Conservation (phyloP, 768 basidiomycete genomes). For the Phanerodontia chrysosporium region DNA sequence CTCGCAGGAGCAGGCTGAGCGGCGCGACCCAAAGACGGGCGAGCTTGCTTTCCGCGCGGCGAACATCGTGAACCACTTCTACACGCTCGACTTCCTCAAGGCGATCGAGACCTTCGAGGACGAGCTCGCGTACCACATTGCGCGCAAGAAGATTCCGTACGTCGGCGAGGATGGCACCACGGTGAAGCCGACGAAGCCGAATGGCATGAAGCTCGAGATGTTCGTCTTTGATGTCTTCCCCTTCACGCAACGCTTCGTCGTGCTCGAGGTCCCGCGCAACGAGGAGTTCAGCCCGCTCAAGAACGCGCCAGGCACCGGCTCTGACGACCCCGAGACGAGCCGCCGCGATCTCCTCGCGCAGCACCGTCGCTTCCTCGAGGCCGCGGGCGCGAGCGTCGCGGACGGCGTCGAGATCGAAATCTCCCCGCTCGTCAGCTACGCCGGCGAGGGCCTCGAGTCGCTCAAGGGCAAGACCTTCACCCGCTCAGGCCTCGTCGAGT, state of each 20-base stretch:
- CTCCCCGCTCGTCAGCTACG: constrained; percentile 83
- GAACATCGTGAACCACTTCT: constrained; percentile 99
- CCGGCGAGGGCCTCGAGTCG: constrained; percentile 83
- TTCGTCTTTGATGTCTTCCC: constrained; percentile 99
- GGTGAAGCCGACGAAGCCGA: constrained; percentile 84
- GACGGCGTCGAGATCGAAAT: constrained; percentile 86
- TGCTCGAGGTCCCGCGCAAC: constrained; percentile 80
- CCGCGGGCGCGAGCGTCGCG: constrained; percentile 67
- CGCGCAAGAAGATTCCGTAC: constrained; percentile 93
- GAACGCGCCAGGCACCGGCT: constrained; percentile 90
- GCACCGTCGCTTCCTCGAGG: constrained; percentile 79
- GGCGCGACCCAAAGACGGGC: constrained; percentile 60
- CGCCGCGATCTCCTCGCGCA: constrained; percentile 85
- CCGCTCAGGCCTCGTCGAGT: constrained; percentile 66
- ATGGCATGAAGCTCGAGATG: constrained; percentile 98
- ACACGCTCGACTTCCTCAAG: constrained; percentile 82
- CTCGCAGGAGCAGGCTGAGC: constrained; percentile 79
- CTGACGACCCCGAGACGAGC: constrained; percentile 89
- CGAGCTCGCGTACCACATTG: constrained; percentile 94
- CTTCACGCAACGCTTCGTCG: constrained; percentile 75
- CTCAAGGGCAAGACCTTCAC: constrained; percentile 76
- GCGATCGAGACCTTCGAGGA: constrained; percentile 77
- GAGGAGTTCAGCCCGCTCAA: constrained; percentile 98
- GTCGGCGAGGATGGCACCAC: constrained; percentile 63
- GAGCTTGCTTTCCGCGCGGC: constrained; percentile 89